Conservation (phyloP, 176 grass and related monocot species). For the Oryza officinalis region DNA sequence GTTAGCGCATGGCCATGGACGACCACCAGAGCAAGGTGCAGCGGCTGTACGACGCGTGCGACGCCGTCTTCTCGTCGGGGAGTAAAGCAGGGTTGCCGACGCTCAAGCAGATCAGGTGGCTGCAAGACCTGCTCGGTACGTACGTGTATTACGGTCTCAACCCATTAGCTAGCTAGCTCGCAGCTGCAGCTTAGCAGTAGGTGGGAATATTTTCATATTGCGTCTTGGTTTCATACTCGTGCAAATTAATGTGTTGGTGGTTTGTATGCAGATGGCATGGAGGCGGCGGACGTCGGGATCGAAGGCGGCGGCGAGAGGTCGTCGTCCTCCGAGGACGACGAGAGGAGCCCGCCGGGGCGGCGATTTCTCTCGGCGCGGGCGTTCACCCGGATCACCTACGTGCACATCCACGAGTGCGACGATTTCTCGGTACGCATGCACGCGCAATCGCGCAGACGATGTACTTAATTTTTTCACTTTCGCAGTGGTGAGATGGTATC, state of each 20-base stretch:
- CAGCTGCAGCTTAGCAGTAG: neutral
- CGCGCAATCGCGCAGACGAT: too few relatives aligned
- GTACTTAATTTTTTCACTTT: neutral
- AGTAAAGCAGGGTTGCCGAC: conserved; percentile 29
- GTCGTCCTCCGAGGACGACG: conserved; percentile 4
- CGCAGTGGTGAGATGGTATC: neutral
- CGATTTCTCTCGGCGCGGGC: conserved; percentile 30
- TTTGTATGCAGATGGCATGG: conserved; percentile 21
- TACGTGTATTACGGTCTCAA: too few relatives aligned
- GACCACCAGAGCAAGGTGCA: conserved; percentile 50
- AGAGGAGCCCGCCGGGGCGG: conserved; percentile 20
- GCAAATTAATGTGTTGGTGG: too few relatives aligned
- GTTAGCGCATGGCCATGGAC: conserved; percentile 5
- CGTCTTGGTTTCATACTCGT: neutral
- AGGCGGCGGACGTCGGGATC: conserved; percentile 53
- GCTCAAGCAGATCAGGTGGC: conserved; percentile 41
- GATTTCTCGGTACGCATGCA: conserved; percentile 48
- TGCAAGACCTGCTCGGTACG: conserved; percentile 52
- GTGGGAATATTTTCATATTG: neutral
- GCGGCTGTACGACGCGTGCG: conserved; percentile 53
- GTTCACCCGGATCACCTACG: conserved; percentile 50
- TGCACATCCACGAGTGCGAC: conserved; percentile 59
- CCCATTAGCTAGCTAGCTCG: too few relatives aligned
- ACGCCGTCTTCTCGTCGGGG: conserved; percentile 42
- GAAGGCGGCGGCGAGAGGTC: conserved; percentile 28